These are phyloP conservation scores for Metschnikowia arizonensis DNA, from an alignment of 805 yeast genomes.

Conservation along the genomic window DNA sequence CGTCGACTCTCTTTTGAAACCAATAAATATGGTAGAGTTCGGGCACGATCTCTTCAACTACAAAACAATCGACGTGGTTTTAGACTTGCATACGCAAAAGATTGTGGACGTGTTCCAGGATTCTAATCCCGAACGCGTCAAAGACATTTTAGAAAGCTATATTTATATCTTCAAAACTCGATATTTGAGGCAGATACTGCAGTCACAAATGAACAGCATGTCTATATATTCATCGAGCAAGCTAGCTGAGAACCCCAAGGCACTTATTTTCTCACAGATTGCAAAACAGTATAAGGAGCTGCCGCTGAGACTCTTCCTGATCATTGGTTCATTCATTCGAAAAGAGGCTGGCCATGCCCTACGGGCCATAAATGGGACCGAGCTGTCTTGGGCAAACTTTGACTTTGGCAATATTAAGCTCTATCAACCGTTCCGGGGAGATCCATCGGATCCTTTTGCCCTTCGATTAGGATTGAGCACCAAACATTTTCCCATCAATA, in stretches of 20 bases:
- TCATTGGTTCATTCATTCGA: conserved; percentile 1
- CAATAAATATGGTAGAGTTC: not conserved
- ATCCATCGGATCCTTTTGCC: conserved; percentile 12
- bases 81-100: conserved; percentile 5
- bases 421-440: conserved; percentile 12
- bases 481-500: conserved; percentile 9
- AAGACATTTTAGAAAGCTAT: conserved; percentile 8
- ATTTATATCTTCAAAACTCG: conserved; percentile 8
- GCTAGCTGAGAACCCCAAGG: not conserved
- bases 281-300: not conserved
- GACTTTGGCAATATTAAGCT: conserved; percentile 7
- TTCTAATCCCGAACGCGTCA: conserved; percentile 8
- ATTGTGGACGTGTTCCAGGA: conserved; percentile 9
- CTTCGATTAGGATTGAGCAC: conserved; percentile 13
- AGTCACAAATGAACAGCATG: not conserved
- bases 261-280: not conserved
- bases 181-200: conserved; percentile 1
- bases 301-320: not conserved
- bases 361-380: not conserved
- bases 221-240: not conserved
- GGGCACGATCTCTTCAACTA: conserved; percentile 12
- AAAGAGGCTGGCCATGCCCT: conserved; percentile 3
- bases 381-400: not conserved
- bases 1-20: not conserved
- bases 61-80: conserved; percentile 9